Base-by-base conservation (phyloP, 768 basidiomycete genomes). In the Clavulina sp. region DNA sequence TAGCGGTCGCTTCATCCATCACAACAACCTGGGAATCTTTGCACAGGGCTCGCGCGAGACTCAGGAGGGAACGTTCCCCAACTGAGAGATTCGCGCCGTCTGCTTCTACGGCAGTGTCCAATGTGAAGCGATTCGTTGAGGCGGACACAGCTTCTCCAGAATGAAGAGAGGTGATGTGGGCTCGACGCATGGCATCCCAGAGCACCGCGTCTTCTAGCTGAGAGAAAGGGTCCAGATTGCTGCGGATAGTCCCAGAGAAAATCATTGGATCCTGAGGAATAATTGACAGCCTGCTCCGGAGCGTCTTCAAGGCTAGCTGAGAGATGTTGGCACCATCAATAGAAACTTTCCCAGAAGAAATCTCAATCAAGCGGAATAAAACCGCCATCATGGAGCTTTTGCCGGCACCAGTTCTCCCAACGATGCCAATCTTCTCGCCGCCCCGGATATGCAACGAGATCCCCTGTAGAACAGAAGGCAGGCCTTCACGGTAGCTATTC, bases 371-470 rank as follows among this genome's bases (percentile, higher is more conserved):
- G 4, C 58, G 58, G 52, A 66, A 70, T 0, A 71, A 60, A 1
- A 67, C 62, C 31, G 65, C 63, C 60, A 70, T 62, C 43, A 71
- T 63, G 3, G 68, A 66, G 0, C 61, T 31, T 32, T 51, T 56
- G 19, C 55, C 41, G 49, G 44, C 21, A 5, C 40, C 62, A 4
- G 44, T 69, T 60, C 77, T 61, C 48, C 82, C 82, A 5, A 86
- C 81, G 33, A 86, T 74, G 13, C 82, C 84, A 51, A 86, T 77
- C 67, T 84, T 83, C 64, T 87, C 81, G 0, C 79, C 78, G 0
- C 73, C 73, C 2, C 67, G 63, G 41, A 86, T 73, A n/a, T 64
- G 64, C 57, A 85, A 44, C 3, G 73, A 72, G 19, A 86, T 66
- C 0, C 75, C 75, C 57, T 78, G 77, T 33, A 87, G 68, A 2